These are phyloP conservation scores for Monosporascus sp. DNA, from an alignment of 2,329 filamentous ascomycete genomes.

Conservation along the genomic window DNA sequence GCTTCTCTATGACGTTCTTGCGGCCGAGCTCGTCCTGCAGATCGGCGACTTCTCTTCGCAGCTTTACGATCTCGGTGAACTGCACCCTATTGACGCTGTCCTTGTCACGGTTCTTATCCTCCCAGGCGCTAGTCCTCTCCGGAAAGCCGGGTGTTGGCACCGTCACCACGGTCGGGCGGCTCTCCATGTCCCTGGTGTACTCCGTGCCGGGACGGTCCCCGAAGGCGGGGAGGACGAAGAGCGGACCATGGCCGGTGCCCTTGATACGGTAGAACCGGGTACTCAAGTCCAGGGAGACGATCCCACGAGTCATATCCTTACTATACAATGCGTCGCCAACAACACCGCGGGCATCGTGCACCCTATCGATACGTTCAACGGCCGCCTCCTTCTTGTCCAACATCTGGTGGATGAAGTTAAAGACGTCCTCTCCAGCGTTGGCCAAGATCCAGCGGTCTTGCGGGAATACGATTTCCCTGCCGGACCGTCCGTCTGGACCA, in stretches of 20 bases:
- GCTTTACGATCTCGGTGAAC: conserved; percentile 5
- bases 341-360: conserved; percentile 33
- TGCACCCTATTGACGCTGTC: conserved; percentile 4
- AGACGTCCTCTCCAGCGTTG: conserved; percentile 50
- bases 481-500: conserved; percentile 47
- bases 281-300: conserved; percentile 43
- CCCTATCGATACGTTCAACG: conserved; percentile 28
- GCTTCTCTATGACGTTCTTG: conserved; percentile 11
- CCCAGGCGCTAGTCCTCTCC: conserved; percentile 15
- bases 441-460: conserved; percentile 53
- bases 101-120: conserved; percentile 14
- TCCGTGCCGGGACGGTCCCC: conserved; percentile 39
- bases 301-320: conserved; percentile 33
- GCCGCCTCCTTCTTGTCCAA: conserved; percentile 42
- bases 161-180: conserved; percentile 33
- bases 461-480: conserved; percentile 47
- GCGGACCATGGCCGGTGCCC: conserved; percentile 37
- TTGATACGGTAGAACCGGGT: conserved; percentile 51
- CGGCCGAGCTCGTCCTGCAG: conserved; percentile 7
- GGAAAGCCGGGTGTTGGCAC: conserved; percentile 18
- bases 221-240: conserved; percentile 50
- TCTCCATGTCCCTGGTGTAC: conserved; percentile 41
- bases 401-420: conserved; percentile 38
- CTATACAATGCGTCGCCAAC: conserved; percentile 35
- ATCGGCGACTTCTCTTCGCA: conserved; percentile 1